A percentile compares a stretch with the other conserved stretches of the same genome.
Conservation (phyloP, 148 eudicot species). For the Heliosperma pusillum region DNA sequence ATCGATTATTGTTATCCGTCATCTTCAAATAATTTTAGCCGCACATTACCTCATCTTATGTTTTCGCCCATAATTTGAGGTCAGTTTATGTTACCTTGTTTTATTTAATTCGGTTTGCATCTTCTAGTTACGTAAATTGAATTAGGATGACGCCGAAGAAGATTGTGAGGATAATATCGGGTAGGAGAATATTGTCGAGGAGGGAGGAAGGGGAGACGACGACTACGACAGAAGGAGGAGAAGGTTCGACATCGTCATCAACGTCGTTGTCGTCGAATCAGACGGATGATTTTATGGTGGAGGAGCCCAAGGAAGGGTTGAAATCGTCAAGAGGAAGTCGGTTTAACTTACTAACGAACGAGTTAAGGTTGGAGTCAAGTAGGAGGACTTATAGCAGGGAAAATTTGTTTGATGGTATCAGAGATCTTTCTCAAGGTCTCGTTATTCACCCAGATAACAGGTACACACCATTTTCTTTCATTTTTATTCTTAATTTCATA, state of each 20-base stretch:
- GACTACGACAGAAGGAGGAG: background rate
- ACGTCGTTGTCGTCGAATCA: slow-evolving; percentile 21
- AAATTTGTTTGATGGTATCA: slow-evolving; percentile 40
- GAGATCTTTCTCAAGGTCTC: slow-evolving; percentile 40
- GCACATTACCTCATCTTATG: background rate
- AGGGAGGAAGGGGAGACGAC: background rate
- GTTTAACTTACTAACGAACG: slow-evolving; percentile 40
- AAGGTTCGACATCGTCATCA: slow-evolving; percentile 20
- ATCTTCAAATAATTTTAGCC: background rate
- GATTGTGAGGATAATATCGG: slow-evolving; percentile 24
- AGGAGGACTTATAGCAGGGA: slow-evolving; percentile 40
- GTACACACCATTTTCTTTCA: slow-evolving; percentile 20
- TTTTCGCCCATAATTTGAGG: background rate
- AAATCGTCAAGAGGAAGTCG: slow-evolving; percentile 44
- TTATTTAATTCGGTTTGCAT: background rate
- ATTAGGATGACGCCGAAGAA: slow-evolving; percentile 33
- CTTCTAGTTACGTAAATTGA: background rate
- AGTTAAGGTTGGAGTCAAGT: slow-evolving; percentile 33
- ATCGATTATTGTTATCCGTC: background rate
- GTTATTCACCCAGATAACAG: slow-evolving; percentile 62
- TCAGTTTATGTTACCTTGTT: background rate
- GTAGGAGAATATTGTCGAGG: slow-evolving; percentile 21
- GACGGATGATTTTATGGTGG: slow-evolving; percentile 41
- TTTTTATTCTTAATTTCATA: background rate
- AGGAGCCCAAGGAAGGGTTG: slow-evolving; percentile 36